Evolutionary conservation across 805 yeast genomes (phyloP), one percentile per base, ranked within the genome.

Genomic region (Saturnispora silvae): DNA sequence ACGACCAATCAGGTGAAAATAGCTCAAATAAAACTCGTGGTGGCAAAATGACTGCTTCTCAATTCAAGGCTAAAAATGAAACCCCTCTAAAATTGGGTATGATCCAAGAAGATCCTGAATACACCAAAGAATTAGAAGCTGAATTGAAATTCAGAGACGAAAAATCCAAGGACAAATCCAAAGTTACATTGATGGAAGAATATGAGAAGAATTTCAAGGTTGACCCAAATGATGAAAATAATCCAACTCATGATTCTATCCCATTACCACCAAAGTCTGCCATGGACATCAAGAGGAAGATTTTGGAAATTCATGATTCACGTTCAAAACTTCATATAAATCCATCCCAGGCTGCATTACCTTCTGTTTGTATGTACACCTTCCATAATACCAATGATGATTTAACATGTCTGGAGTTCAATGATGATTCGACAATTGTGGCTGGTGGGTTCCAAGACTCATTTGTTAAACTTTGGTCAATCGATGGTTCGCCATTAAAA

Each of bases 391-490:
- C 96, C 9, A 80, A 84, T 54, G 80, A 81, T 46, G 94, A 82
- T 43, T 64, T 92, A 68, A 82, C 94, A n/a, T 75, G 86, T 34
- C 54, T 89, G 33, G 82, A 78, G 45, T 89, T 89, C 63, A 85
- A 89, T 50, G 82, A 79, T 37, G 96, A 89, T 57, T 76, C 89
- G 14, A 75, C 87, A 17, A 51, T 86, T 44, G 79, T 84, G 22
- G 96, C 96, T 2, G 95, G 87, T 24, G 97, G 98, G 8, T 92
- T 92, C 52, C 86, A 84, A 49, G 97, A 89, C 55, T 78, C 92
- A 41, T 85, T 75, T 51, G 78, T 92, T 50, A 84, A 86, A 59
- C 62, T 92, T 30, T 92, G 97, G 96, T 79, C 86, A 40, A 68
- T 92, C 38, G 95, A 87, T 60, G 97, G 97, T 0, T 76, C 84